Conservation (phyloP, 129 eudicot species). For the Silybum marianum region DNA sequence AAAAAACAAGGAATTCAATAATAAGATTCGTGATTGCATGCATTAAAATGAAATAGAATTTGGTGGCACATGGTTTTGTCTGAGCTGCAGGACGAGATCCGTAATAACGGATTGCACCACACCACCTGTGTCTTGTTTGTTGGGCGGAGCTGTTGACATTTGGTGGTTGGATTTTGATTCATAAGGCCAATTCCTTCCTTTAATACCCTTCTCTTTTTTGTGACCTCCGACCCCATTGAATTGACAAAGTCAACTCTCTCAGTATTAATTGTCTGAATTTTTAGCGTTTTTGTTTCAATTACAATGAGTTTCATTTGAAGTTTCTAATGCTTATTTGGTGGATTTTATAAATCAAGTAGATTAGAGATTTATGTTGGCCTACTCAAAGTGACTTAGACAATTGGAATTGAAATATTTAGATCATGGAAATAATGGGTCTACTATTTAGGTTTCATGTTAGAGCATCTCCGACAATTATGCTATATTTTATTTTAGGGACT, state of each 20-base stretch:
- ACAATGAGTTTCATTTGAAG: background rate
- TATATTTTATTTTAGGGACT: too few species aligned
- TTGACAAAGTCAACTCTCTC: constrained; percentile 16
- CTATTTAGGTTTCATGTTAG: too few species aligned
- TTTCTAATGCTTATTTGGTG: background rate
- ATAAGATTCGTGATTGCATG: background rate
- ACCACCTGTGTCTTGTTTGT: constrained; percentile 34
- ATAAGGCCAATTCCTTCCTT: background rate
- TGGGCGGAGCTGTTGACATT: constrained; percentile 18
- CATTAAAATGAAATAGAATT: constrained; percentile 10
- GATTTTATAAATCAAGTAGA: background rate
- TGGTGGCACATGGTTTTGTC: constrained; percentile 25
- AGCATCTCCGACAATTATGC: too few species aligned
- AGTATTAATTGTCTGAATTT: background rate
- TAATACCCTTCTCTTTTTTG: background rate
- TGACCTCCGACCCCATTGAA: constrained; percentile 8
- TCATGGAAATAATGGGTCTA: too few species aligned
- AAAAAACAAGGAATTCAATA: background rate
- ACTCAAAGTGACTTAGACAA: background rate
- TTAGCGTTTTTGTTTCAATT: background rate
- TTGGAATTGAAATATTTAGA: too few species aligned
- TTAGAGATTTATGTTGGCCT: background rate
- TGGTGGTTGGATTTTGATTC: constrained; percentile 8
- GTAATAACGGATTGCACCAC: constrained; percentile 40
- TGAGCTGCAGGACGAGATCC: constrained; percentile 31